Base-by-base conservation (phyloP, 2,329 filamentous ascomycete species). In the Cordyceps javanica region DNA sequence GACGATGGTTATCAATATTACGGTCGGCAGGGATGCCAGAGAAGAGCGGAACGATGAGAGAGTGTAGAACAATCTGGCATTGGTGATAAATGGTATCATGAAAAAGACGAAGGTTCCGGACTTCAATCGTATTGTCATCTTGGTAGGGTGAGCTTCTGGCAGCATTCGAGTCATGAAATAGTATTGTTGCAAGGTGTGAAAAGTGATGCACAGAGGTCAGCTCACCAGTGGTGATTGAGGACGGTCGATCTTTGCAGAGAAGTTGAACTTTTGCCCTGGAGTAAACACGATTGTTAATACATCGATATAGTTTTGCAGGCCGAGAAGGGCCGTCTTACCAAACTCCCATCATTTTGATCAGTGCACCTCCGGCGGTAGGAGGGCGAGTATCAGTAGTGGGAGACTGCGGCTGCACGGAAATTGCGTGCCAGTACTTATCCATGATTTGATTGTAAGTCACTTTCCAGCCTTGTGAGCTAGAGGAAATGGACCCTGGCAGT, bases 371-470 rank as follows among this genome's bases (percentile, higher is more conserved):
- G n/a, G 51, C 26, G 26, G 51, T 54, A 4, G 39, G 36, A 25
- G 13, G 19, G 4, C 51, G 51, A 13, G 26, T 32, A 23, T 32
- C 39, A 19, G 7, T n/a, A 21, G 19, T 34, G 3, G 30, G 4
- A 32, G 26, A 11, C 16, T n/a, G 38, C 11, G 16, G 16, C 10
- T 51, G 34, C 11, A 54, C 39, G 9, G 38, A 42, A 11, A 54
- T 54, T n/a, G 51, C 26, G 39, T 54, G 51, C 51, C 51, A 54
- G 19, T 54, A 32, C 51, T 45, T 54, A 19, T 54, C 51, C 51
- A 54, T 54, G 16, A 23, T 21, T 26, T 54, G 51, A 25, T 44
- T 54, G 16, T 54, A 44, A 19, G 39, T 32, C 5, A 54, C 38
- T n/a, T 16, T 34, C 25, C 25, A 54, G 11, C 51, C 51, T n/a